Conservation (phyloP, 352 stramenopile species). For the Phytophthora citricola region DNA sequence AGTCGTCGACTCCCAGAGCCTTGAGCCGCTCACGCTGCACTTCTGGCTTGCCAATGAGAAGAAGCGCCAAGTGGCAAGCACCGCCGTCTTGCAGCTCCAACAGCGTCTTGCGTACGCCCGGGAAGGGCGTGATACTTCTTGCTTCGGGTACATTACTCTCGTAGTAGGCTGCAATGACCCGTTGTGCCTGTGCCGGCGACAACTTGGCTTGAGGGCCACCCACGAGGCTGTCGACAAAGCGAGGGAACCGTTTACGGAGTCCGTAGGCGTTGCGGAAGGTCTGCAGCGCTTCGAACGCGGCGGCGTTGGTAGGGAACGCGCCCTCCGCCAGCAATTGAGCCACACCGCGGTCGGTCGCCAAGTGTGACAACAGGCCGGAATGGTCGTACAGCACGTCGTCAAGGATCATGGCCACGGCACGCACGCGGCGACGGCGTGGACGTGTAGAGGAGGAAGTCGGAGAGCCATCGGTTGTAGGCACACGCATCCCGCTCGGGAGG, state of each 20-base stretch:
- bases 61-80: slow-evolving; percentile 64
- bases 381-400: slow-evolving; percentile 90
- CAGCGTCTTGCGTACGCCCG: slow-evolving; percentile 56
- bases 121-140: slow-evolving; percentile 72
- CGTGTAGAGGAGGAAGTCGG: slow-evolving; percentile 3
- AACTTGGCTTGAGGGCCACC: slow-evolving; percentile 46
- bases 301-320: slow-evolving; percentile 71
- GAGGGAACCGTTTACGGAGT: slow-evolving; percentile 85
- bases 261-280: slow-evolving; percentile 85
- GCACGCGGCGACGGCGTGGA: slow-evolving; percentile 54
- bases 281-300: slow-evolving; percentile 76
- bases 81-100: slow-evolving; percentile 55
- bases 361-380: slow-evolving; percentile 78
- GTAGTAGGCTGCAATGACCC: slow-evolving; percentile 81
- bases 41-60: slow-evolving; percentile 79
- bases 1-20: slow-evolving; percentile 64
- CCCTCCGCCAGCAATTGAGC: slow-evolving; percentile 73
- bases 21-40: slow-evolving; percentile 79
- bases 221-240: slow-evolving; percentile 82
- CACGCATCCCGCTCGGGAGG: slow-evolving; percentile 33
- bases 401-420: slow-evolving; percentile 85
- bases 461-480: neutral
- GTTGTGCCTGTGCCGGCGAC: slow-evolving; percentile 48
- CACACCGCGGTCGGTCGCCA: slow-evolving; percentile 80
- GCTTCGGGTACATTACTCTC: slow-evolving; percentile 79